Evolutionary conservation across 441 rosid genomes (phyloP), one percentile per base, ranked within the genome.

Genomic region (Pelargonium australe): DNA sequence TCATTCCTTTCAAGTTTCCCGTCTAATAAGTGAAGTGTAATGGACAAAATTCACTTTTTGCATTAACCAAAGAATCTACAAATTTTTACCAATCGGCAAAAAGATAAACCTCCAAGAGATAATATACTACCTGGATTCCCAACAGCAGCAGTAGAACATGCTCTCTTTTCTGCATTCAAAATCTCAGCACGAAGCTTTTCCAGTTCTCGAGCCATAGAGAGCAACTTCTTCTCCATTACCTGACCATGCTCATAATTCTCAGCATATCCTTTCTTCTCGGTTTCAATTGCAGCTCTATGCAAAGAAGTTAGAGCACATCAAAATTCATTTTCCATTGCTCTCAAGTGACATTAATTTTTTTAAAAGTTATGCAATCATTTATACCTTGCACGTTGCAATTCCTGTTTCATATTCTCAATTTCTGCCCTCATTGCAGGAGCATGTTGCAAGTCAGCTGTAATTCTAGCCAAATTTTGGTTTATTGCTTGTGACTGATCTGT

Each of bases 121-220:
- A 37, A 63, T 60, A 66, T 84, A 91, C 60, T 84, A 91, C 60
- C 92, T 75, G 88, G 83, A 84, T 89, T 85, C 57, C 81, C 87
- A 67, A 71, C 89, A 75, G 87, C 84, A 71, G 79, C 84, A 78
- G 79, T 68, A 13, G 83, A 77, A 71, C 77, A 87, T 75, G 83
- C 86, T 81, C 96, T 84, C 83, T 83, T 88, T 76, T 89, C 97
- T 6, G 92, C 83, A 85, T 83, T 94, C 44, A 91, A 93, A 69
- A 88, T 85, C 83, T 94, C 99, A 23, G 99, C 95, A 51, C 89
- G 85, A 75, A 94, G 99, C 79, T 94, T 94, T 83, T 94, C 97
- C 83, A 94, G 25, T 75, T 94, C 99, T 28, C 97, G 83, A 73
- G 97, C 94, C 96, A 94, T 94, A 70, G 90, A 82, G 71, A 94